phyloP scores from a whole-genome alignment of 2,329 filamentous ascomycete genomes.

The Colletotrichum phormii region DNA sequence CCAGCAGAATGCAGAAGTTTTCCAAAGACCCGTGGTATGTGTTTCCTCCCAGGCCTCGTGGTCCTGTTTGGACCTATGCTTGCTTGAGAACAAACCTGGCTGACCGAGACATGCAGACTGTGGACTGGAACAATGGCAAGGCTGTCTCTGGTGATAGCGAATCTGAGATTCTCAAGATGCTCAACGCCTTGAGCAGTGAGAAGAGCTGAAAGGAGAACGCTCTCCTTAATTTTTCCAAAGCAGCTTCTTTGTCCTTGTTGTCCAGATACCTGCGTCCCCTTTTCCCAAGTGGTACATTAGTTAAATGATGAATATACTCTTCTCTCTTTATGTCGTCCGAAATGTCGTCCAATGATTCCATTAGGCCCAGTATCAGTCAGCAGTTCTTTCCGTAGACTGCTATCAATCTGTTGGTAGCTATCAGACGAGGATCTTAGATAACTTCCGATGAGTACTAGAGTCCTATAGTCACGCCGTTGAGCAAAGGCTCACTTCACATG shows the following conservation, averaged over 20 bases:
- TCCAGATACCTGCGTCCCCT: conserved; percentile 7
- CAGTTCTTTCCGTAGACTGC: background rate
- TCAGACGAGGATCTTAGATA: background rate
- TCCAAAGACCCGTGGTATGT: conserved; percentile 83
- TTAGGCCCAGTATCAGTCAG: no score
- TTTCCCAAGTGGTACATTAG: conserved; percentile 1
- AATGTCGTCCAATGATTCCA: background rate
- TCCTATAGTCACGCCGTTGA: no score
- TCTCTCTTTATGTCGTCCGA: background rate
- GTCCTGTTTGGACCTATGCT: background rate
- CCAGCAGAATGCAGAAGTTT: conserved; percentile 74
- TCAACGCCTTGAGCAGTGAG: conserved; percentile 65
- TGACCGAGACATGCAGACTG: conserved; percentile 58
- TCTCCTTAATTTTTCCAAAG: background rate
- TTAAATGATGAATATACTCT: conserved; percentile 30
- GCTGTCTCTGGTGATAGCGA: conserved; percentile 83
- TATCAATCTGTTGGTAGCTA: background rate
- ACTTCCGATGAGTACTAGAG: background rate
- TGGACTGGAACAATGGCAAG: conserved; percentile 94
- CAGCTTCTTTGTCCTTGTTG: conserved; percentile 19
- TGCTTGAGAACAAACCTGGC: background rate
- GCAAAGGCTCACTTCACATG: no score
- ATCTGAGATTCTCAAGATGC: conserved; percentile 88
- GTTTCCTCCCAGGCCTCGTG: background rate
- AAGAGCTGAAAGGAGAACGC: conserved; percentile 19